Percentiles rank a stretch among this genome's conserved stretches.
Conservation (phyloP, 495 filamentous ascomycete species). For the Podospora conica region DNA sequence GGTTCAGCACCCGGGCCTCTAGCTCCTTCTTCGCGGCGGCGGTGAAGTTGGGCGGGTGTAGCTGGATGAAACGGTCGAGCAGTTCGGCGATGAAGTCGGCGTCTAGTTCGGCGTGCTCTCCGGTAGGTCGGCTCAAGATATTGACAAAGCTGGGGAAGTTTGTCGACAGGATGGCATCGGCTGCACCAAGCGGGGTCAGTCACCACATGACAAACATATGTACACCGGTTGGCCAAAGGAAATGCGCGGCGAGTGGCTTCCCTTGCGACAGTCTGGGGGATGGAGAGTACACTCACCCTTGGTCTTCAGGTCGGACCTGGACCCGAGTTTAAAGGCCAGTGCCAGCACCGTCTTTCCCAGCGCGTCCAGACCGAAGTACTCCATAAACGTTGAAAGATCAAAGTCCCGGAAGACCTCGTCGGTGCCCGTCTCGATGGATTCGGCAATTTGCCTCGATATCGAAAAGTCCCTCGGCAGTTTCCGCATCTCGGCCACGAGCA, state of each 20-base stretch:
- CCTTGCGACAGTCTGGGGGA: slow-evolving; percentile 7
- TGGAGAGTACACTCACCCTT: slow-evolving; percentile 61
- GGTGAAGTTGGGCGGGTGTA: slow-evolving; percentile 75
- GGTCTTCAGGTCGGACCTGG: slow-evolving; percentile 70
- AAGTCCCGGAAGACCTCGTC: slow-evolving; percentile 93
- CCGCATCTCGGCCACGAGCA: slow-evolving; percentile 77
- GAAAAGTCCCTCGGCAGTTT: slow-evolving; percentile 73
- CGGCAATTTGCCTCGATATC: slow-evolving; percentile 84
- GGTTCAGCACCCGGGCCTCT: slow-evolving; percentile 56
- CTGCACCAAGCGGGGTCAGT: slow-evolving; percentile 45
- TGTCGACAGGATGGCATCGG: slow-evolving; percentile 73
- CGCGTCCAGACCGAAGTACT: slow-evolving; percentile 87
- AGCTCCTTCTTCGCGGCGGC: slow-evolving; percentile 65
- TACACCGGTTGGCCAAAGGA: not conserved
- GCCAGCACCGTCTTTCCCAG: slow-evolving; percentile 83
- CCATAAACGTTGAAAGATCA: slow-evolving; percentile 84
- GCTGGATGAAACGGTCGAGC: slow-evolving; percentile 73
- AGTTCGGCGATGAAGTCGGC: slow-evolving; percentile 65
- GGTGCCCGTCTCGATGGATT: slow-evolving; percentile 75
- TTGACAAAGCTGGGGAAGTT: slow-evolving; percentile 69
- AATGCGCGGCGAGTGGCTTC: not conserved
- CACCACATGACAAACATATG: not conserved
- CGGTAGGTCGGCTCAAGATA: slow-evolving; percentile 54
- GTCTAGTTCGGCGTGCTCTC: slow-evolving; percentile 55
- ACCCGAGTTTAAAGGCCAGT: slow-evolving; percentile 75